A percentile compares a stretch with the other conserved stretches of the same genome.
Conservation (phyloP, 2,329 filamentous ascomycete species). For the Sarocladium kiliense region DNA sequence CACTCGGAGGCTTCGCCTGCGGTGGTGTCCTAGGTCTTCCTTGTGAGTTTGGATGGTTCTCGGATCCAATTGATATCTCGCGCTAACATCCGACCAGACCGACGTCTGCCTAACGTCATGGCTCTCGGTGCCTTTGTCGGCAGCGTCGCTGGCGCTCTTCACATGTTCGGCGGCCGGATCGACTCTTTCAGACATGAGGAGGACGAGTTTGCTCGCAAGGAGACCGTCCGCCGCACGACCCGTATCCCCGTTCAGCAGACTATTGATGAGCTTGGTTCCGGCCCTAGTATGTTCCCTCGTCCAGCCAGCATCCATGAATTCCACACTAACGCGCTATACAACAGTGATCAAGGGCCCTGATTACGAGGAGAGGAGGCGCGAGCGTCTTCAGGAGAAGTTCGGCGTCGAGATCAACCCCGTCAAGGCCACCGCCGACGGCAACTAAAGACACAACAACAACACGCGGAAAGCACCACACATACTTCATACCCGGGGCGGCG, state of each 20-base stretch:
- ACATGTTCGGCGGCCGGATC: constrained; percentile 62
- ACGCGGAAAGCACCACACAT: not conserved
- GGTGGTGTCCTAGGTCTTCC: constrained; percentile 68
- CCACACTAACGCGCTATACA: constrained; percentile 13
- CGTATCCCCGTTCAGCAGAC: constrained; percentile 75
- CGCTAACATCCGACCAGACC: constrained; percentile 19
- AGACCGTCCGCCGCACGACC: constrained; percentile 67
- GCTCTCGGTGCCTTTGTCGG: constrained; percentile 59
- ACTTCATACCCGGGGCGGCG: constrained; percentile 8
- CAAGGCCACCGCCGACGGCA: constrained; percentile 42
- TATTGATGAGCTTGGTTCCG: constrained; percentile 76
- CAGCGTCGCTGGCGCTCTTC: constrained; percentile 55
- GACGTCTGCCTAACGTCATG: constrained; percentile 62
- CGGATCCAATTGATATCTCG: not conserved
- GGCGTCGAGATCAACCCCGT: constrained; percentile 76
- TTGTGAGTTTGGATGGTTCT: constrained; percentile 47
- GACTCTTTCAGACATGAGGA: constrained; percentile 49
- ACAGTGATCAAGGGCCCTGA: constrained; percentile 75
- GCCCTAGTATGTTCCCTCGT: constrained; percentile 59
- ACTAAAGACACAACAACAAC: constrained; percentile 14
- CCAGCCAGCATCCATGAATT: not conserved
- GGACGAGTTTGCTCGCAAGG: constrained; percentile 71
- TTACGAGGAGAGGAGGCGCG: constrained; percentile 76
- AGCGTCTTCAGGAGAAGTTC: constrained; percentile 81
- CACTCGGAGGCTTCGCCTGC: constrained; percentile 70